These are phyloP conservation scores for Volvariella volvacea DNA, from an alignment of 1,284 basidiomycete genomes.

Conservation along the genomic window DNA sequence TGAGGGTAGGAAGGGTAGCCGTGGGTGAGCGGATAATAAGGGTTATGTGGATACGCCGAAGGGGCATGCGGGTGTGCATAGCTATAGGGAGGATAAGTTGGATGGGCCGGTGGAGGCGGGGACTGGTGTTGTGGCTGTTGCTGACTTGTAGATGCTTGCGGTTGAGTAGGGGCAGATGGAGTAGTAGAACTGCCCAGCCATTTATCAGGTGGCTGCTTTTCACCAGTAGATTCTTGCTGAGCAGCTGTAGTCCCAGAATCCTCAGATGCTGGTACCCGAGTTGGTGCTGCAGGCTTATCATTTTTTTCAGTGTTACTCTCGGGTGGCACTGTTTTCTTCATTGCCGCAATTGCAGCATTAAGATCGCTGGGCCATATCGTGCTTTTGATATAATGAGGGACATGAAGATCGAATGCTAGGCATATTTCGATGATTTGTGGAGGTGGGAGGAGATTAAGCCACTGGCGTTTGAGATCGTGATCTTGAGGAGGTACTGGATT, in stretches of 20 bases:
- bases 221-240: conserved; percentile 9
- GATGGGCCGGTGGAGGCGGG: conserved; percentile 16
- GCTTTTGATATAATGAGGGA: conserved; percentile 49
- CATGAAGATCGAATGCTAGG: conserved; percentile 61
- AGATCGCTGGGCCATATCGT: conserved; percentile 67
- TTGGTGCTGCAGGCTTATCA: conserved; percentile 11
- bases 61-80: conserved; percentile 29
- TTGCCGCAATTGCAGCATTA: conserved; percentile 48
- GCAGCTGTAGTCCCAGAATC: conserved; percentile 8
- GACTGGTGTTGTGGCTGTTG: conserved; percentile 14
- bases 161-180: conserved; percentile 1
- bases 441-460: conserved; percentile 56
- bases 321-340: conserved; percentile 30
- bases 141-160: conserved; percentile 8
- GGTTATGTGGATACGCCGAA: conserved; percentile 35
- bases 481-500: conserved; percentile 26
- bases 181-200: not conserved
- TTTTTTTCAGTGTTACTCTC: conserved; percentile 16
- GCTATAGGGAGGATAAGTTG: conserved; percentile 36
- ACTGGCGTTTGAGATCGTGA: conserved; percentile 58
- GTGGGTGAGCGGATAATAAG: conserved; percentile 27
- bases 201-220: conserved; percentile 19
- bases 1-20: conserved; percentile 33
- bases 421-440: conserved; percentile 72
- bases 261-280: conserved; percentile 2